phyloP scores from a whole-genome alignment of 2,329 filamentous ascomycete genomes.

The Pezizomycotina sp. region DNA sequence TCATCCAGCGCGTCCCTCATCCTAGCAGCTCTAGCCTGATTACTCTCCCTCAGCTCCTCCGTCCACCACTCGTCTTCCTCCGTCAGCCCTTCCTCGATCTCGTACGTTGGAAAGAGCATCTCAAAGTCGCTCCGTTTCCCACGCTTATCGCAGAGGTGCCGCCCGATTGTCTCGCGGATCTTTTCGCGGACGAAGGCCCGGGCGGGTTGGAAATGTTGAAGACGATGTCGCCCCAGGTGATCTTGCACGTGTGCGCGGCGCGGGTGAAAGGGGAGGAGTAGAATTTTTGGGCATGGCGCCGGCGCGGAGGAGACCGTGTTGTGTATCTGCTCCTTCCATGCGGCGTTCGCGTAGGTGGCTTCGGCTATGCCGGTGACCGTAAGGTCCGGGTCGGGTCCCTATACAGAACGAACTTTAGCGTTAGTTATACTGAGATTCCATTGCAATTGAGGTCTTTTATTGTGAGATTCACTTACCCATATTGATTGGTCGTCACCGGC shows the following conservation, averaged over 20 bases:
- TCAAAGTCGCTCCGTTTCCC: slow-evolving; percentile 36
- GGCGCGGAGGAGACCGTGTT: slow-evolving; percentile 35
- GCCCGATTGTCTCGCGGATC: slow-evolving; percentile 47
- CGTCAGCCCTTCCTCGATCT: slow-evolving; percentile 44
- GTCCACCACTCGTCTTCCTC: slow-evolving; percentile 42
- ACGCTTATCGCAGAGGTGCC: slow-evolving; percentile 49
- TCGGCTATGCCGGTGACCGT: slow-evolving; percentile 42
- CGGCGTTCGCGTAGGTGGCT: slow-evolving; percentile 41
- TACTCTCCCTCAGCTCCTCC: slow-evolving; percentile 35
- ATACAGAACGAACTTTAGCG: background rate
- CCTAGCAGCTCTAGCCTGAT: slow-evolving; percentile 35
- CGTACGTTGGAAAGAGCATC: slow-evolving; percentile 36
- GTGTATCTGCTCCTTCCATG: slow-evolving; percentile 41
- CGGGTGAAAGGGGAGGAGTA: slow-evolving; percentile 44
- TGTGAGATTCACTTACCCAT: too few relatives aligned
- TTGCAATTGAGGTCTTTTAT: too few relatives aligned
- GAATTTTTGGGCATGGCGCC: slow-evolving; percentile 43
- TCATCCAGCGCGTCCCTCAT: slow-evolving; percentile 39
- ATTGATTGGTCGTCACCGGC: too few relatives aligned
- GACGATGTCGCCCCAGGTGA: slow-evolving; percentile 42
- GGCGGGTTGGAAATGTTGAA: slow-evolving; percentile 36
- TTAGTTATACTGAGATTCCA: too few relatives aligned
- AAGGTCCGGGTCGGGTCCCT: slow-evolving; percentile 33
- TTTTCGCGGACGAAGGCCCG: slow-evolving; percentile 13
- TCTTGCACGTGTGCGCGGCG: slow-evolving; percentile 45